Evolutionary conservation across 2,329 filamentous ascomycete genomes (phyloP).

Genomic region (Cladosporium sp.): DNA sequence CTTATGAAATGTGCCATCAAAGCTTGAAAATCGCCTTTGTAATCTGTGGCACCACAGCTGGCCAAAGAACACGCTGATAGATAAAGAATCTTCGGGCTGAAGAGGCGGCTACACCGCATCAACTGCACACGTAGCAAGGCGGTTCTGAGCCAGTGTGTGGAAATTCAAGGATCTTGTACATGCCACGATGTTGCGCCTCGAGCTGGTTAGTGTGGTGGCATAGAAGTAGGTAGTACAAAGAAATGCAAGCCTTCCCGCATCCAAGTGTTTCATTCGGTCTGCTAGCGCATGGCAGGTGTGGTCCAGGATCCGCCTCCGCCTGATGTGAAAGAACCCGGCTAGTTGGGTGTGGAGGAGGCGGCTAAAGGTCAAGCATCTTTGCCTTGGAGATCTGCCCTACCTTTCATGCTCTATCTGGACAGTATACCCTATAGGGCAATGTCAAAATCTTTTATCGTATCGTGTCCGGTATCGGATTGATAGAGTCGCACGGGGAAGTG

Average conservation of each 20-base stretch:
- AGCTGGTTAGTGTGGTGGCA: neutral
- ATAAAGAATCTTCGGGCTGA: neutral
- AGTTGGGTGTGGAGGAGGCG: slow-evolving; percentile 1
- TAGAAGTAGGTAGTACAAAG: neutral
- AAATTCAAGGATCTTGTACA: neutral
- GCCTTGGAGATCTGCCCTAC: neutral
- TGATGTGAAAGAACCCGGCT: neutral
- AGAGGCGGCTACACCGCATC: neutral
- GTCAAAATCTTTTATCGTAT: no score
- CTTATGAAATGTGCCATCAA: neutral
- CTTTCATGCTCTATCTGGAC: neutral
- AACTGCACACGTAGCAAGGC: neutral
- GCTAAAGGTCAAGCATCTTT: slow-evolving; percentile 7
- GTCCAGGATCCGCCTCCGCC: neutral
- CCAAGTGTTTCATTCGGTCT: neutral
- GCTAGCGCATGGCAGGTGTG: slow-evolving; percentile 1
- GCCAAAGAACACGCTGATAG: neutral
- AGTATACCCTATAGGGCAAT: neutral
- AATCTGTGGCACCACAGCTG: neutral
- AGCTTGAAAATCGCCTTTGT: no score
- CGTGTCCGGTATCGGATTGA: neutral
- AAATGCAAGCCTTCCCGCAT: slow-evolving; percentile 1
- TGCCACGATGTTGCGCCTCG: neutral
- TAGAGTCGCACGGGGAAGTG: neutral
- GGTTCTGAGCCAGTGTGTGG: neutral